These are phyloP conservation scores for Dendrocalamus latiflorus DNA, from an alignment of 202 grass and related monocot species.

Conservation along the genomic window DNA sequence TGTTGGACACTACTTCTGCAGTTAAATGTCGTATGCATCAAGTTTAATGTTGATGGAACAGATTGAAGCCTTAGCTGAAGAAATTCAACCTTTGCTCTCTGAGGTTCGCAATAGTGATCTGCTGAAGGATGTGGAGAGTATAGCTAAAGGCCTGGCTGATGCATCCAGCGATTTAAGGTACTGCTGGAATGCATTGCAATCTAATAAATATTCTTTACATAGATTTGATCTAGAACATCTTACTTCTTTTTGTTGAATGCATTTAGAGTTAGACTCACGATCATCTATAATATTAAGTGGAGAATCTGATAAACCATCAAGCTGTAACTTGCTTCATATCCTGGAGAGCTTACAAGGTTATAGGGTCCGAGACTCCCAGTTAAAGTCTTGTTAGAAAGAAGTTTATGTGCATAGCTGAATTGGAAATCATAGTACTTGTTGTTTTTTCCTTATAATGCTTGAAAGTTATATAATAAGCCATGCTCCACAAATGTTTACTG, in stretches of 20 bases:
- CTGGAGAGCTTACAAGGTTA: neutral
- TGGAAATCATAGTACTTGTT: neutral
- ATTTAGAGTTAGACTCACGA: neutral
- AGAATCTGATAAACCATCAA: neutral
- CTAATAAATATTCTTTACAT: neutral
- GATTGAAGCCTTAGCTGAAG: conserved; percentile 93
- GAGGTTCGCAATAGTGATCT: conserved; percentile 66
- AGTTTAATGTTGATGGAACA: conserved; percentile 54
- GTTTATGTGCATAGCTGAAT: neutral
- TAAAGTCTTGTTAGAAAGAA: neutral
- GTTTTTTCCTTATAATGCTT: neutral
- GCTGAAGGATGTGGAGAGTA: conserved; percentile 88
- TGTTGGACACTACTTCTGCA: neutral
- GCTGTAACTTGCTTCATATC: neutral
- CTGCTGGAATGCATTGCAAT: neutral
- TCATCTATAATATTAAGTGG: neutral
- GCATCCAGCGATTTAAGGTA: conserved; percentile 87
- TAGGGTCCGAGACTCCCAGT: neutral
- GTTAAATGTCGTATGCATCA: conserved; percentile 8
- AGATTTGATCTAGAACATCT: neutral
- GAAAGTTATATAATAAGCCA: neutral
- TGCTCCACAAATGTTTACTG: neutral
- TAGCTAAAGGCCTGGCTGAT: conserved; percentile 83
- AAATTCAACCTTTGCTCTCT: conserved; percentile 82
- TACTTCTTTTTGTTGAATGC: neutral